Evolutionary conservation across 2,329 filamentous ascomycete species (phyloP), one percentile per base, ranked within the genome.

Genomic region (Arthroderma sp.): DNA sequence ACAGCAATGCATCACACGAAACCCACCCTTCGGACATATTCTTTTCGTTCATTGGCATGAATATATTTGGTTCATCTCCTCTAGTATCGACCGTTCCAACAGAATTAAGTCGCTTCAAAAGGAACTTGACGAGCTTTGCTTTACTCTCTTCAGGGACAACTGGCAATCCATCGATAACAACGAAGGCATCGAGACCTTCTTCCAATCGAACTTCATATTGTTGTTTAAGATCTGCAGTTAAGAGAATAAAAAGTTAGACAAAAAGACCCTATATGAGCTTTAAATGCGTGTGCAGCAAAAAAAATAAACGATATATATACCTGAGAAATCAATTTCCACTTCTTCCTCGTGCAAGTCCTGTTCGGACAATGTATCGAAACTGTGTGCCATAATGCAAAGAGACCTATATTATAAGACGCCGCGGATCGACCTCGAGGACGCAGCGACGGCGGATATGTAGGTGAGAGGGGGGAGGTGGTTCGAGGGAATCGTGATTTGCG

Each of bases 201-300:
- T 98, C 91, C 53, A 96, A 75, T 63, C 89, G 86, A 51, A 96
- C 88, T 69, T 96, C 87, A 64, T 88, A 95, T 68, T 93, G 86
- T 66, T 93, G 88, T 64, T 82, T 78, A 55, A 98, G 76, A 69
- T 98, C 89, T 74, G 51, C 46, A 47, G 38, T 22, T 3, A 22
- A 22, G 15, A 22, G 15, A 22, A 22, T 22, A 22, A 22, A 22
- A 22, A 22, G 15, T 22, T 22, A 22, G 15, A 22, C 15, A 22
- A 22, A 22, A 3, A 22, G 15, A 22, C 15, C 15, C 15, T 22
- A 22, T 22, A 22, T 22, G 15, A 22, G 15, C 15, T 22, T 22
- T 3, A 22, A 22, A 22, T 22, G 15, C 15, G 15, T 22, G 15
- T 1, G 15, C 15, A 22, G 15, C 15, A 46, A 42, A 27, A 36